Base-by-base conservation (phyloP, 1,284 basidiomycete genomes). In the Apiotrichum mycotoxinovorans region DNA sequence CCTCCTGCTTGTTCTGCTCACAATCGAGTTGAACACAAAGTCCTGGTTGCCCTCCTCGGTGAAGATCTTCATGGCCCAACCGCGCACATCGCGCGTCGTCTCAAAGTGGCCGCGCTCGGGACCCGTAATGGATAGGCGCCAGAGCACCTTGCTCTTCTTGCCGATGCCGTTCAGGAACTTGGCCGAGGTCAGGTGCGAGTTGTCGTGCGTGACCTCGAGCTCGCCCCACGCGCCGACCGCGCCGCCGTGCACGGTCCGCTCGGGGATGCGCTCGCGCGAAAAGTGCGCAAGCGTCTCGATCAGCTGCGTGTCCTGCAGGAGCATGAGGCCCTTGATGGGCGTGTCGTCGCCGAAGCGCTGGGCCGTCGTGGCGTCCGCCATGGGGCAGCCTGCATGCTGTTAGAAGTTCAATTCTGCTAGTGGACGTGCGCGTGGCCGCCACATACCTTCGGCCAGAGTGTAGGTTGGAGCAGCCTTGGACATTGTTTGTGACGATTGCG, bases 41-140 rank as follows among this genome's bases (percentile, higher is more conserved):
- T 93, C 89, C 79, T 87, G 86, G 81, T 88, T 92, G 34, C 93
- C 93, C 71, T 95, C 84, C 30, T 88, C 84, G 0, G 93, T 93
- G 74, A 84, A 86, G 65, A 96, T 80, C 81, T 96, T 96, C 81
- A 95, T 78, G 4, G 90, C 85, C 72, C 95, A 96, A 5, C 92
- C 92, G 77, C 91, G 88, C 22, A 89, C 87, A 67, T 93, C 89
- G 43, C 90, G 84, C 23, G 87, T 71, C 26, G 67, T 69, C 58
- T 80, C 79, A 4, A 87, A 85, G 59, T 85, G 87, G 20, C 89
- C 90, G 54, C 82, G 80, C 3, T 84, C 82, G 0, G 89, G 89
- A 61, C 86, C 84, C 0, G 91, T 89, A 1, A 88, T 91, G 54
- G 85, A 87, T 79, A 93, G 91, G 27, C 90, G 84, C 35, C 87